Evolutionary conservation across 345 rosid species (phyloP), one percentile per base, ranked within the genome.

Genomic region (Kernera saxatilis): DNA sequence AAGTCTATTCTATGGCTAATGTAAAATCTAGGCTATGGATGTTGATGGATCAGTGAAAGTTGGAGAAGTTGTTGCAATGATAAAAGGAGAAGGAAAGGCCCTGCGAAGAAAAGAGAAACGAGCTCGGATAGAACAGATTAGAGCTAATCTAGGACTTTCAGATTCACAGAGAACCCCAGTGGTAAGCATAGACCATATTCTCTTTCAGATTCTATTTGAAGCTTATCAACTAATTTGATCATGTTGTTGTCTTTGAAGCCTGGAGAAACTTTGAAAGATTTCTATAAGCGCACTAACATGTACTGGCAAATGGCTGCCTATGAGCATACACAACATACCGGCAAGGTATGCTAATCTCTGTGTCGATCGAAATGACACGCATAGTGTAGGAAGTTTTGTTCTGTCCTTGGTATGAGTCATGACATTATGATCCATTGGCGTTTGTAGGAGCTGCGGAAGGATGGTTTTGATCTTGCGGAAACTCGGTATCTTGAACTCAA

Each of bases 251-350:
- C 72, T 70, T 35, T 77, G 73, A 70, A 93, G 98, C 96, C 98
- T 61, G 98, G 97, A 72, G 98, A 93, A 76, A 77, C 92, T 48
- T 85, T 93, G 79, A 89, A 77, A 79, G 97, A 93, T 77, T 93
- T 93, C 85, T 93, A 93, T 64, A 85, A 75, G 74, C 97, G 97
- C 15, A 93, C 98, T 18, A 89, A 75, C 76, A 49, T 89, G 87
- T 93, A 93, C 80, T 91, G 98, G 98, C 98, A 91, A 83, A 91
- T 93, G 97, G 98, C 98, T 18, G 97, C 98, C 37, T 90, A 93
- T 53, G 98, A 93, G 73, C 98, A 93, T 66, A 91, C 98, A 33
- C 96, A 91, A 66, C 98, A 93, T 76, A 93, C 98, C 8, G 98
- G 98, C 70, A 93, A 91, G 98, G 98, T 93, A 29, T 73, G 83